Base-by-base conservation (phyloP, 2,329 filamentous ascomycete genomes). In the Nigrospora sphaerica region DNA sequence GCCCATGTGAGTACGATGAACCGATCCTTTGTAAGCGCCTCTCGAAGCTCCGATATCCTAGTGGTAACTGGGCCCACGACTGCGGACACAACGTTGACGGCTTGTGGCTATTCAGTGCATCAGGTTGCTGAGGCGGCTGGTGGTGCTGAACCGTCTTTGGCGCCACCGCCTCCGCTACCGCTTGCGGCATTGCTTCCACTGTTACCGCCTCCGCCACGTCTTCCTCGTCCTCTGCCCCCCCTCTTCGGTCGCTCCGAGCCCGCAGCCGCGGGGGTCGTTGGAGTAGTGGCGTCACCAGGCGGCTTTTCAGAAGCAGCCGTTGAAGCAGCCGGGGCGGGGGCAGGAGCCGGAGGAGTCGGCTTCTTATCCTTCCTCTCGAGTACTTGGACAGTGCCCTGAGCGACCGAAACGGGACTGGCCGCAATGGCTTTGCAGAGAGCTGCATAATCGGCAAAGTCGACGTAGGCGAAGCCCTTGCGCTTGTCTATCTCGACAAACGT, bases 391-490 rank as follows among this genome's bases (percentile, higher is more conserved):
- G 85, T 84, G 7, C 88, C 90, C 61, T 95, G 86, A 0, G 86
- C 91, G 12, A 97, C 84, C 17, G 85, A 72, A 31, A 96, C 77
- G 0, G 88, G 88, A 59, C 89, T 95, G 12, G 86, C 87, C 14
- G 81, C 77, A 59, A 95, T 82, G 6, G 92, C 92, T 58, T 87
- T 89, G 56, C 80, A 79, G 23, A 97, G 73, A 11, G 78, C 76
- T 10, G 83, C 81, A 1, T 84, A 76, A 18, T 89, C 83, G 11
- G 79, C 77, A 68, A 96, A 97, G 52, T 95, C 88, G 35, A 95
- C 85, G 62, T 96, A 95, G 3, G 90, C 92, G 58, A 95, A 95
- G 0, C 90, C 90, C 64, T 96, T 96, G 58, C 91, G 86, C 64
- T 90, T 91, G 62, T 97, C 92, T 45, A 97, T 92, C 57, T 96